phyloP scores from a whole-genome alignment of 2,329 filamentous ascomycete genomes.

The Colletotrichum sp. region DNA sequence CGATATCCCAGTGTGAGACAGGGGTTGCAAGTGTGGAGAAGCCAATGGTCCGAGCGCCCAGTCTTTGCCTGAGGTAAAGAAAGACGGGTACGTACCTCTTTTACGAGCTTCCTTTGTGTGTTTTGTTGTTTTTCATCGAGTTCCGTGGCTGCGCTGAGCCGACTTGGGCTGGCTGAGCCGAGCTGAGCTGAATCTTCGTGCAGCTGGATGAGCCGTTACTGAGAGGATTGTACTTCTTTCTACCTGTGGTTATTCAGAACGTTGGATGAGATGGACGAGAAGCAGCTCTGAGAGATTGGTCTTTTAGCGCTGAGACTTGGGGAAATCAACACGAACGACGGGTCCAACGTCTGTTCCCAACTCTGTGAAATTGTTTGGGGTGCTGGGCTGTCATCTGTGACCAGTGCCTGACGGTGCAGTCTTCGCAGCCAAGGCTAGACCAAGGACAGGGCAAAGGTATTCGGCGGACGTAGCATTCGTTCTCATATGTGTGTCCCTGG shows the following conservation, averaged over 20 bases:
- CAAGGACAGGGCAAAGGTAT: not conserved
- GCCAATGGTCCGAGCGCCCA: not conserved
- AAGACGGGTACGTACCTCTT: not conserved
- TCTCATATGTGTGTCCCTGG: not conserved
- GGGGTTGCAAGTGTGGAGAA: slow-evolving; percentile 4
- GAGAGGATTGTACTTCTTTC: not conserved
- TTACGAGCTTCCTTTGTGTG: not conserved
- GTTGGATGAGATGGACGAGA: not conserved
- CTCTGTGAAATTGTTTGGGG: not conserved
- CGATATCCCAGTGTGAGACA: slow-evolving; percentile 10
- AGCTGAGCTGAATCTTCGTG: not conserved
- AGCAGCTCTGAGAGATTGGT: not conserved
- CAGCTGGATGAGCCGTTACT: not conserved
- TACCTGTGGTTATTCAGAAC: not conserved
- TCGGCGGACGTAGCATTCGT: not conserved
- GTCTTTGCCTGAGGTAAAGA: not conserved
- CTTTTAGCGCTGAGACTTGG: not conserved
- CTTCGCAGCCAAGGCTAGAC: not conserved
- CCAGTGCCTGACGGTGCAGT: not conserved
- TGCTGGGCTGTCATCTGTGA: not conserved
- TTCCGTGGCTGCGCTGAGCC: not conserved
- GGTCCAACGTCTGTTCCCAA: not conserved
- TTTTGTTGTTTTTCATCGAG: not conserved
- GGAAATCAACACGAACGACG: not conserved
- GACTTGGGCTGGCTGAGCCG: not conserved